A percentile compares a stretch with the other conserved stretches of the same genome.
These are phyloP conservation scores for Zasmidium citrigriseum DNA, from an alignment of 2,329 filamentous ascomycete species.

Conservation along the genomic window DNA sequence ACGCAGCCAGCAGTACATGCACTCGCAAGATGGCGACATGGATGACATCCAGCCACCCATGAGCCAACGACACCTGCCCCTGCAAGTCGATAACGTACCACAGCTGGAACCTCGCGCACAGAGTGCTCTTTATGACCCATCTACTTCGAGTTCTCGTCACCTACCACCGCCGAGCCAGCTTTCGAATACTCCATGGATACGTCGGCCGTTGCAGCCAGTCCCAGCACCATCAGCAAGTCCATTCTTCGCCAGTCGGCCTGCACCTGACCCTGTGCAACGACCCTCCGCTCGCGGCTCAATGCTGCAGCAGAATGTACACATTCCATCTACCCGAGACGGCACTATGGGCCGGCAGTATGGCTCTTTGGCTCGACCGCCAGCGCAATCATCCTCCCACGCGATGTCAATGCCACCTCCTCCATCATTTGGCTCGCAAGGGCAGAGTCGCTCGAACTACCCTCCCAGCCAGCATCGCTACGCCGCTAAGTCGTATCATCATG, in stretches of 20 bases:
- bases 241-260: conserved; percentile 34
- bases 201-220: neutral
- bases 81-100: too few species aligned
- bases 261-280: neutral
- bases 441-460: neutral
- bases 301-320: neutral
- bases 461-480: neutral
- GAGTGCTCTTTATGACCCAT: neutral
- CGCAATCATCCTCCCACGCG: neutral
- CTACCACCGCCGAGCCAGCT: neutral
- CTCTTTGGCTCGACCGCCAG: neutral
- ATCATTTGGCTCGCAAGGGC: neutral
- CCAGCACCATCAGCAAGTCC: conserved; percentile 40
- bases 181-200: neutral
- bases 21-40: too few species aligned
- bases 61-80: too few species aligned
- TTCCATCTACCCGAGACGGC: neutral
- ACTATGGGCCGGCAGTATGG: neutral
- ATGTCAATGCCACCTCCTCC: conserved; percentile 9
- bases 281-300: conserved; percentile 1
- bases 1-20: neutral
- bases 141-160: neutral
- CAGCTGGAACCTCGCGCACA: too few species aligned
- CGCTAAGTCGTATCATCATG: neutral
- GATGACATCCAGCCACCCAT: too few species aligned